Conservation (phyloP, 2,329 filamentous ascomycete species). For the Xylariales sp. region DNA sequence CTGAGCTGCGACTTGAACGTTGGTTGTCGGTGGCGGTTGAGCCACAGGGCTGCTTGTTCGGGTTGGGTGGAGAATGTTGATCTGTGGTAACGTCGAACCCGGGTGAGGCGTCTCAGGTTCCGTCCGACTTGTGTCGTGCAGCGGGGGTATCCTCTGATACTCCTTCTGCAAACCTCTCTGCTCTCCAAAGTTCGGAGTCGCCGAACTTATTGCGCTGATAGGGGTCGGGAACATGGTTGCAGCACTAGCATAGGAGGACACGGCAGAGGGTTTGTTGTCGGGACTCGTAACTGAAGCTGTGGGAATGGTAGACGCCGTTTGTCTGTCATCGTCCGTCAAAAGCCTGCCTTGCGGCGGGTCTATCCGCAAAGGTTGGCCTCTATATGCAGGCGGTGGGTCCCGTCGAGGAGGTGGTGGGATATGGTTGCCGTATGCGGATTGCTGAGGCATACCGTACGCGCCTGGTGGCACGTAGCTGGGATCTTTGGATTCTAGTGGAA, state of each 20-base stretch:
- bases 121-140: constrained; percentile 54
- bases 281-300: constrained; percentile 55
- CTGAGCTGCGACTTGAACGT: constrained; percentile 53
- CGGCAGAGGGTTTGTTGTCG: constrained; percentile 57
- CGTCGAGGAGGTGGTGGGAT: constrained; percentile 37
- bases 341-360: constrained; percentile 58
- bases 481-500: constrained; percentile 83
- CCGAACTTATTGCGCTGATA: constrained; percentile 47
- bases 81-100: constrained; percentile 48
- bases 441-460: constrained; percentile 57
- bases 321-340: constrained; percentile 53
- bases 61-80: constrained; percentile 50
- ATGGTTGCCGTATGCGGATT: constrained; percentile 22
- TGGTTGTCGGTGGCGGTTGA: constrained; percentile 30
- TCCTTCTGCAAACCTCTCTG: constrained; percentile 40
- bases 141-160: constrained; percentile 55
- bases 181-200: constrained; percentile 25
- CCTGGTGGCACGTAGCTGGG: constrained; percentile 57
- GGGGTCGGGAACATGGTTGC: constrained; percentile 58
- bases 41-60: constrained; percentile 42
- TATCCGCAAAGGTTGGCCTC: constrained; percentile 57
- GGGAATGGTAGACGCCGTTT: constrained; percentile 54
- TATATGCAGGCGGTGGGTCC: constrained; percentile 55
- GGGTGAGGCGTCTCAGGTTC: constrained; percentile 52
- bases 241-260: constrained; percentile 44